phyloP scores from a whole-genome alignment of 169 alveolate species.

The Cryptosporidium parvum region DNA sequence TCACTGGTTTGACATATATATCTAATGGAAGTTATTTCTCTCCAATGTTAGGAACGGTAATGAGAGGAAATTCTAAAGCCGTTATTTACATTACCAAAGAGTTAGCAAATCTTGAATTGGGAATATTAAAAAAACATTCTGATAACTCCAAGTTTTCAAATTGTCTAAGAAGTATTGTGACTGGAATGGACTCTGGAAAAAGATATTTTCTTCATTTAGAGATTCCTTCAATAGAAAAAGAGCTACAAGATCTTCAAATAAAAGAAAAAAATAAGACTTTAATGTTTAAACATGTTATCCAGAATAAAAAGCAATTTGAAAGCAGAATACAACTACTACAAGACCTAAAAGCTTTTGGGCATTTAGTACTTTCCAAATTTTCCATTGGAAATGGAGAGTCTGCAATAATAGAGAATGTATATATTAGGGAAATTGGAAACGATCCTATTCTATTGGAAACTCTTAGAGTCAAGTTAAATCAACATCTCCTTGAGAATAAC shows the following conservation, averaged over 20 bases:
- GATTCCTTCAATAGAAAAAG: not conserved
- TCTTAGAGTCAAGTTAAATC: not conserved
- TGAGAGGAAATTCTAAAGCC: constrained; percentile 26
- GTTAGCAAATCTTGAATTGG: constrained; percentile 6
- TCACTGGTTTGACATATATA: constrained; percentile 7
- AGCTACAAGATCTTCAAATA: not conserved
- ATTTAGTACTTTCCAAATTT: constrained; percentile 13
- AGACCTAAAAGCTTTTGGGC: constrained; percentile 31
- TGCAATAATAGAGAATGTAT: constrained; percentile 15
- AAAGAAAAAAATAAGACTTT: not conserved
- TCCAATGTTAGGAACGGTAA: constrained; percentile 7
- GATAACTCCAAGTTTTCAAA: constrained; percentile 33
- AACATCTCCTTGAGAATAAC: constrained; percentile 5
- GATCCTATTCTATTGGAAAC: constrained; percentile 9
- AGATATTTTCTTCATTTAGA: constrained; percentile 44
- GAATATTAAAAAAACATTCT: not conserved
- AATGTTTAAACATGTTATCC: constrained; percentile 20
- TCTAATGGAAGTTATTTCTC: constrained; percentile 9
- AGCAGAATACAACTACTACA: constrained; percentile 3
- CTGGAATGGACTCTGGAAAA: constrained; percentile 18
- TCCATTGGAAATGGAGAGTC: not conserved
- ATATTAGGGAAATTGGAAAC: constrained; percentile 15
- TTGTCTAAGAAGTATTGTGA: constrained; percentile 20
- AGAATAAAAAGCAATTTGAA: constrained; percentile 8
- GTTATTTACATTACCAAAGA: constrained; percentile 23